Percentiles rank a stretch among this genome's conserved stretches.
These are phyloP conservation scores for Pythium oligandrum DNA, from an alignment of 352 stramenopile genomes.

Conservation along the genomic window DNA sequence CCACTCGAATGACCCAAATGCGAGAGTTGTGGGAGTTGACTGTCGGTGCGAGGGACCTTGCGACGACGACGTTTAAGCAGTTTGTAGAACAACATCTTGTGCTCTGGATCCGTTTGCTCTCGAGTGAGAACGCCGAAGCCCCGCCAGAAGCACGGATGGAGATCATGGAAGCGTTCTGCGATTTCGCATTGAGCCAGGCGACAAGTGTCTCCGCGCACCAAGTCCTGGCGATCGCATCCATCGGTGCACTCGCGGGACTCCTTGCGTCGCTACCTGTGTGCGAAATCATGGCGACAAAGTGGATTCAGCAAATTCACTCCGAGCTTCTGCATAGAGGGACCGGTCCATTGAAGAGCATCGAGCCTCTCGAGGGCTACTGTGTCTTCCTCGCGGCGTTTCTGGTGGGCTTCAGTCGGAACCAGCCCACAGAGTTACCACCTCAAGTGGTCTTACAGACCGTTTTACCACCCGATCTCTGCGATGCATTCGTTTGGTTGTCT, in stretches of 20 bases:
- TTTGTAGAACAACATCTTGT: conserved; percentile 3
- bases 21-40: background rate
- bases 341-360: too few relatives aligned
- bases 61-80: too few relatives aligned
- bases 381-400: too few relatives aligned
- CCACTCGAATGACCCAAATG: background rate
- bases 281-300: conserved; percentile 4
- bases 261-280: conserved; percentile 7
- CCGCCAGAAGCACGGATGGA: conserved; percentile 7
- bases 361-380: too few relatives aligned
- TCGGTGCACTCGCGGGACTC: conserved; percentile 5
- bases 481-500: too few relatives aligned
- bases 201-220: background rate
- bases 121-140: conserved; percentile 1
- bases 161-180: conserved; percentile 12
- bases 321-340: background rate
- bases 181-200: background rate
- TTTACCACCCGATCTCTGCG: too few relatives aligned
- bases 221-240: background rate
- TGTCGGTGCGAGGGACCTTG: background rate
- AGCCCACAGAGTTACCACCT: too few relatives aligned
- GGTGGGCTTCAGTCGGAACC: too few relatives aligned
- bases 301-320: background rate
- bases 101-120: conserved; percentile 11
- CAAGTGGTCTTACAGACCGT: too few relatives aligned